phyloP scores from a whole-genome alignment of 331 rosid genomes.

The Phaseolus coccineus region DNA sequence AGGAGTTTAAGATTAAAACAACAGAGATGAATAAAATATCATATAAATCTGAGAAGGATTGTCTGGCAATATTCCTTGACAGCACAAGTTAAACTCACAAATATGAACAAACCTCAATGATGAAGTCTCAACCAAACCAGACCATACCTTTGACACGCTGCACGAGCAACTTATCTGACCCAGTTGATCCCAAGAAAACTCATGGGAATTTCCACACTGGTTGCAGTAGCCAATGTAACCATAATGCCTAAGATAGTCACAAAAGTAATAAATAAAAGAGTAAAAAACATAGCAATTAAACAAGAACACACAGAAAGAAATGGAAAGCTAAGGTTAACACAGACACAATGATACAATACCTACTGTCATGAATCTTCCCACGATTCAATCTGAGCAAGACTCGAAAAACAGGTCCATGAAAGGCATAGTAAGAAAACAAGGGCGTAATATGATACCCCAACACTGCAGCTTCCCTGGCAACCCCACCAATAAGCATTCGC shows the following conservation, averaged over 20 bases:
- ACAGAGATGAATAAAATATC: constrained; percentile 17
- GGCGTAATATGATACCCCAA: constrained; percentile 80
- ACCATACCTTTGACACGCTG: constrained; percentile 62
- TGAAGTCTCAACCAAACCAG: constrained; percentile 28
- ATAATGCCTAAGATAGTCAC: constrained; percentile 60
- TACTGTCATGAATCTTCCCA: constrained; percentile 71
- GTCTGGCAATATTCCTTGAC: constrained; percentile 25
- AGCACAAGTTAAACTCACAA: not conserved
- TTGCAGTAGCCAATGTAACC: constrained; percentile 79
- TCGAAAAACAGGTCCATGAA: constrained; percentile 90
- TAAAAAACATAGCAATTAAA: not conserved
- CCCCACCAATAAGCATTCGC: constrained; percentile 95
- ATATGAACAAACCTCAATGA: constrained; percentile 13
- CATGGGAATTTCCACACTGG: constrained; percentile 76
- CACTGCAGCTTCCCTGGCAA: constrained; percentile 80
- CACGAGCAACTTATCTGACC: constrained; percentile 82
- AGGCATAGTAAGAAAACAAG: constrained; percentile 84
- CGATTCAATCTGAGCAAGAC: constrained; percentile 81
- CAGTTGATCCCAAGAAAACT: constrained; percentile 77
- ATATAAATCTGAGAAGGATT: constrained; percentile 16
- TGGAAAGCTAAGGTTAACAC: not conserved
- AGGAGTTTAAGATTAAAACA: constrained; percentile 22
- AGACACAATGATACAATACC: constrained; percentile 49
- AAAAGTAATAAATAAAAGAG: constrained; percentile 21
- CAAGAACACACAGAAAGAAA: not conserved